Evolutionary conservation across 2,329 filamentous ascomycete species (phyloP).

Genomic region (Colletotrichum ledebouriae): DNA sequence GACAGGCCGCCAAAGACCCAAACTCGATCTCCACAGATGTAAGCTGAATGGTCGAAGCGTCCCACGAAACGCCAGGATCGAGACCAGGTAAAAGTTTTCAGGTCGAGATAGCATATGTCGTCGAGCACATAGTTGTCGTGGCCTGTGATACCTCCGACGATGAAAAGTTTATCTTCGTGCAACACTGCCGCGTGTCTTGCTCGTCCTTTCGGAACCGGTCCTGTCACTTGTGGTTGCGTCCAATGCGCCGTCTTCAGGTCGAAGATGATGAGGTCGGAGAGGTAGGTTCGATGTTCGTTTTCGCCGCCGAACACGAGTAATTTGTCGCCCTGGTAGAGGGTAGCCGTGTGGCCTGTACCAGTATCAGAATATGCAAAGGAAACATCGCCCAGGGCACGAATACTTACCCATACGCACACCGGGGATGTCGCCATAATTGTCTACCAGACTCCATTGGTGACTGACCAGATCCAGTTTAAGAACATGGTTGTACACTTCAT

Average conservation of each 20-base stretch:
- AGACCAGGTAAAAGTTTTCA: slow-evolving; percentile 99
- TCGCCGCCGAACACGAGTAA: slow-evolving; percentile 98
- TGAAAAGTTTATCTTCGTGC: slow-evolving; percentile 96
- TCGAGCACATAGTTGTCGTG: slow-evolving; percentile 93
- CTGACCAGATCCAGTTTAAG: slow-evolving; percentile 87
- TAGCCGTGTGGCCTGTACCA: slow-evolving; percentile 86
- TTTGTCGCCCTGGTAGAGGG: slow-evolving; percentile 92
- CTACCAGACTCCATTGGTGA: slow-evolving; percentile 94
- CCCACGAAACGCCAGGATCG: slow-evolving; percentile 95
- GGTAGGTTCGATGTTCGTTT: slow-evolving; percentile 95
- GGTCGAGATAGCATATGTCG: slow-evolving; percentile 95
- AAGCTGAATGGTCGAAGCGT: slow-evolving; percentile 94
- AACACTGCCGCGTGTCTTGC: slow-evolving; percentile 94
- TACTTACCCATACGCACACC: slow-evolving; percentile 92
- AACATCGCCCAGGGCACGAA: slow-evolving; percentile 13
- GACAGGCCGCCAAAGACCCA: slow-evolving; percentile 98
- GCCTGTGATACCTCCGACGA: slow-evolving; percentile 95
- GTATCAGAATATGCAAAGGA: slow-evolving; percentile 12
- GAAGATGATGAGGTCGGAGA: slow-evolving; percentile 96
- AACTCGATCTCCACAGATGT: slow-evolving; percentile 90
- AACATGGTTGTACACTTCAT: slow-evolving; percentile 99
- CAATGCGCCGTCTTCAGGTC: slow-evolving; percentile 95
- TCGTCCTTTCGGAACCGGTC: slow-evolving; percentile 87
- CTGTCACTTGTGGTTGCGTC: slow-evolving; percentile 90
- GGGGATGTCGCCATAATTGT: slow-evolving; percentile 98